These are phyloP conservation scores for Pythium phragmitis DNA, from an alignment of 352 stramenopile species.

Conservation along the genomic window DNA sequence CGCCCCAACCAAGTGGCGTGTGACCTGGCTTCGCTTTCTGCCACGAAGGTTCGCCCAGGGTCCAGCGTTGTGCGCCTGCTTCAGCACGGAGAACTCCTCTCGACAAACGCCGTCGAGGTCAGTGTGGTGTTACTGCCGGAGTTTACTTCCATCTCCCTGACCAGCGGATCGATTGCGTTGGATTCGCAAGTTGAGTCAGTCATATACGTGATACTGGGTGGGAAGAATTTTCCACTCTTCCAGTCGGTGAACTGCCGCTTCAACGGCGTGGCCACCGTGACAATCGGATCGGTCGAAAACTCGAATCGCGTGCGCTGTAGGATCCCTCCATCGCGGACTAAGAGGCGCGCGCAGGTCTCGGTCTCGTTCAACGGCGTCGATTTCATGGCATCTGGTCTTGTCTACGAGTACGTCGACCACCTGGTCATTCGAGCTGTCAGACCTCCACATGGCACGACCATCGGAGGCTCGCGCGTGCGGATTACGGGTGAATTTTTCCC, in stretches of 20 bases:
- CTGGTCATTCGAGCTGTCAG: constrained; percentile 35
- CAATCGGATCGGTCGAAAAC: constrained; percentile 36
- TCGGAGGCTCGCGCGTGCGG: constrained; percentile 62
- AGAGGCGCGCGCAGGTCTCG: constrained; percentile 28
- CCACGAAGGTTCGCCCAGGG: background rate
- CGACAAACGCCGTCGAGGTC: constrained; percentile 8
- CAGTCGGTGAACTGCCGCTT: constrained; percentile 25
- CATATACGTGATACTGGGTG: constrained; percentile 13
- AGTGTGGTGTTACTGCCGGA: constrained; percentile 19
- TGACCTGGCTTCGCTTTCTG: background rate
- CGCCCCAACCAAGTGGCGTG: constrained; percentile 7
- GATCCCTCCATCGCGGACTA: constrained; percentile 33
- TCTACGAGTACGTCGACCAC: constrained; percentile 40
- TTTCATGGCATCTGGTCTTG: constrained; percentile 32
- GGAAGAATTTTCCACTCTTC: constrained; percentile 57
- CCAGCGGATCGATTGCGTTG: constrained; percentile 5
- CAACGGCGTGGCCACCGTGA: constrained; percentile 7
- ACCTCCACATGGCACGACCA: constrained; percentile 47
- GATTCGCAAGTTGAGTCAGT: background rate
- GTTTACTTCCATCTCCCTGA: constrained; percentile 23
- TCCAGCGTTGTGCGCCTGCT: constrained; percentile 5
- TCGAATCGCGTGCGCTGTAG: constrained; percentile 38
- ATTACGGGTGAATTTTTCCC: constrained; percentile 56
- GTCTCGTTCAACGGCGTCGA: constrained; percentile 74
- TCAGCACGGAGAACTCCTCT: constrained; percentile 11